Percentiles rank a stretch among this genome's conserved stretches.
These are phyloP conservation scores for Lignosus rhinocerotis DNA, from an alignment of 1,284 basidiomycete species.

Conservation along the genomic window DNA sequence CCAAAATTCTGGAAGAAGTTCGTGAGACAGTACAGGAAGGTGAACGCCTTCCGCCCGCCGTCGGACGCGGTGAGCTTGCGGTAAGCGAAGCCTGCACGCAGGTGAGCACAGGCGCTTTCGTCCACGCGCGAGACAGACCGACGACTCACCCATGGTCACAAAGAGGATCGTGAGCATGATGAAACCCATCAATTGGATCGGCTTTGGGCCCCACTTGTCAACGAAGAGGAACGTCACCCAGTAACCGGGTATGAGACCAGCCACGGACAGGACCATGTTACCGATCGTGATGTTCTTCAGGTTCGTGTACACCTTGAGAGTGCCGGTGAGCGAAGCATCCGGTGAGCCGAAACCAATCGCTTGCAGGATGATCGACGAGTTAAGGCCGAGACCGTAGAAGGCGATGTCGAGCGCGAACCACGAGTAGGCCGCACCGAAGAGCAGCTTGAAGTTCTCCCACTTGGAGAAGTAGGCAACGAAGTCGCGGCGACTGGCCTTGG, in stretches of 20 bases:
- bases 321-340: constrained; percentile 7
- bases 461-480: constrained; percentile 62
- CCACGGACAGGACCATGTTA: constrained; percentile 71
- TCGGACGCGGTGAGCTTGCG: constrained; percentile 47
- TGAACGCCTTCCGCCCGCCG: constrained; percentile 46
- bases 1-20: constrained; percentile 62
- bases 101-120: too few species aligned
- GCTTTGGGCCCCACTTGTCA: constrained; percentile 73
- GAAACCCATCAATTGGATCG: constrained; percentile 82
- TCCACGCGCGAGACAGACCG: too few species aligned
- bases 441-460: constrained; percentile 62
- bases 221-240: constrained; percentile 71
- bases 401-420: constrained; percentile 74
- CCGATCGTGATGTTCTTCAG: constrained; percentile 58
- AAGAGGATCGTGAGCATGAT: constrained; percentile 66
- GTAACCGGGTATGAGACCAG: constrained; percentile 76
- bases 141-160: constrained; percentile 51
- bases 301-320: constrained; percentile 48
- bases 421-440: constrained; percentile 51
- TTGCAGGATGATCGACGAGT: constrained; percentile 66
- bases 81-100: constrained; percentile 53
- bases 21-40: constrained; percentile 63
- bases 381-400: constrained; percentile 85
- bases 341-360: constrained; percentile 60
- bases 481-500: constrained; percentile 63